A percentile compares a stretch with the other conserved stretches of the same genome.
Conservation (phyloP, 2,329 filamentous ascomycete species). For the Grosmannia clavigera region DNA sequence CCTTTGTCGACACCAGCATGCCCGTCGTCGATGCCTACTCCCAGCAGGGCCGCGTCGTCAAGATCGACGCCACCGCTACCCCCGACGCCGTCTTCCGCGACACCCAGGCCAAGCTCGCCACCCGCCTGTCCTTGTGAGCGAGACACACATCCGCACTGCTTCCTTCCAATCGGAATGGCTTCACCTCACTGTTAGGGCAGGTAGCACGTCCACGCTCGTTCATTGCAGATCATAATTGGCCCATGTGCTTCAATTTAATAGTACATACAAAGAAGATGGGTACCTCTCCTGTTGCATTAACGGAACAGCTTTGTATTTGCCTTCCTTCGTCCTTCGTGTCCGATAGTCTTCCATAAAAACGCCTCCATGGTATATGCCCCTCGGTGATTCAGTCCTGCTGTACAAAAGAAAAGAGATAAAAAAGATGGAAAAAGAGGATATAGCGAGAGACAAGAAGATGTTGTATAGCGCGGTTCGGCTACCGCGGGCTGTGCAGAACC, state of each 20-base stretch:
- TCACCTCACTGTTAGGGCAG: background rate
- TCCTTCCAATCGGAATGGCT: background rate
- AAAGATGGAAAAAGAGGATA: conserved; percentile 1
- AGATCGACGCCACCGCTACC: conserved; percentile 57
- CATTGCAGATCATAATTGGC: background rate
- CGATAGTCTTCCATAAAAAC: background rate
- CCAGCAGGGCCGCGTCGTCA: conserved; percentile 64
- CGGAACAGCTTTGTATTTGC: background rate
- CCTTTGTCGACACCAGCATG: conserved; percentile 94
- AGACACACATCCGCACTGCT: background rate
- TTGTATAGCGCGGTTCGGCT: background rate
- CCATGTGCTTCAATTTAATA: background rate
- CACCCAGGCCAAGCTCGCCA: conserved; percentile 37
- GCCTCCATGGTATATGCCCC: conserved; percentile 2
- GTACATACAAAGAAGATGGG: background rate
- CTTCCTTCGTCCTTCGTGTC: background rate
- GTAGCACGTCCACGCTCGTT: background rate
- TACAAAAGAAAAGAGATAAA: conserved; percentile 6
- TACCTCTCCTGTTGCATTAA: background rate
- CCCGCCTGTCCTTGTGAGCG: conserved; percentile 33
- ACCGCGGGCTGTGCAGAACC: conserved; percentile 36
- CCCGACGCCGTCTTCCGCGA: conserved; percentile 50
- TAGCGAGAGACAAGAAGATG: conserved; percentile 12
- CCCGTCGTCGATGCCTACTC: conserved; percentile 84
- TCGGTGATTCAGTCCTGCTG: conserved; percentile 6